phyloP scores from a whole-genome alignment of 805 yeast genomes.

The Ogataea pilisensis region DNA sequence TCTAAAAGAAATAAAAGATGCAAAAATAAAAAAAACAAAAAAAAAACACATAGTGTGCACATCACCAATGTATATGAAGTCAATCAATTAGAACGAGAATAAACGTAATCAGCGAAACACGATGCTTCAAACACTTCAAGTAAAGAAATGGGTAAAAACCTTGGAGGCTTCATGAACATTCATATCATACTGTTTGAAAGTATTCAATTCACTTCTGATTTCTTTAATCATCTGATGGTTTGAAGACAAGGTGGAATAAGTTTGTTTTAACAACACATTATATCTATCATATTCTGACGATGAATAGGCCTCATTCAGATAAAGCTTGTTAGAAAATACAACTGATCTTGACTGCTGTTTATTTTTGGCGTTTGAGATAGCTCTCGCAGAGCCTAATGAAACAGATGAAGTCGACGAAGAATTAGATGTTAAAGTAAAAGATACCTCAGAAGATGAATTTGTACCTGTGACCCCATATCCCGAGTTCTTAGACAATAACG shows the following conservation, averaged over 20 bases:
- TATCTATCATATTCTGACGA: slow-evolving; percentile 49
- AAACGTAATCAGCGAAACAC: no score
- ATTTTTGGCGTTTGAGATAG: not conserved
- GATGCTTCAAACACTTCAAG: no score
- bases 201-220: slow-evolving; percentile 62
- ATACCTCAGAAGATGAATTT: not conserved
- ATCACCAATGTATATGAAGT: no score
- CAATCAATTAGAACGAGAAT: no score
- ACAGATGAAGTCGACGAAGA: not conserved
- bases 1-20: no score
- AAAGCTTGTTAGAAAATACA: slow-evolving; percentile 44
- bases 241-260: slow-evolving; percentile 38
- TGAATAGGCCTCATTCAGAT: slow-evolving; percentile 49
- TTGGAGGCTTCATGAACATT: slow-evolving; percentile 59
- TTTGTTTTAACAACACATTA: slow-evolving; percentile 47
- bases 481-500: not conserved
- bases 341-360: slow-evolving; percentile 8
- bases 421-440: not conserved
- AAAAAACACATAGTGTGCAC: no score
- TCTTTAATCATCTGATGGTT: slow-evolving; percentile 47
- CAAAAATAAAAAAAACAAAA: no score
- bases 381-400: not conserved
- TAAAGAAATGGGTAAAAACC: slow-evolving; percentile 61
- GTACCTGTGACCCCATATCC: no score
- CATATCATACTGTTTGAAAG: slow-evolving; percentile 61